phyloP scores from a whole-genome alignment of 2,329 filamentous ascomycete genomes.

The Phyllosticta capitalensis region DNA sequence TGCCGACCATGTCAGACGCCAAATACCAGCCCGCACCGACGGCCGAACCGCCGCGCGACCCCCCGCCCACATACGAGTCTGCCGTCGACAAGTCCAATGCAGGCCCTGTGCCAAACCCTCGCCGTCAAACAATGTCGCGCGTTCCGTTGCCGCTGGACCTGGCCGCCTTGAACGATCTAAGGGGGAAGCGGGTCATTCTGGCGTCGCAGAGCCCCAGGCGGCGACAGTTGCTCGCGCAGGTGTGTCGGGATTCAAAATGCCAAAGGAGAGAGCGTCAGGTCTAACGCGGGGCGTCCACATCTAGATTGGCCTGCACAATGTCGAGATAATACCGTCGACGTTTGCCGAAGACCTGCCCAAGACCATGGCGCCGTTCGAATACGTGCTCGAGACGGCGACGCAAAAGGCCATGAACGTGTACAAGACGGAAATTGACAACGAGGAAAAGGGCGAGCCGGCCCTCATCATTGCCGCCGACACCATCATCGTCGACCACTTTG shows the following conservation, averaged over 20 bases:
- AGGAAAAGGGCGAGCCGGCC: constrained; percentile 57
- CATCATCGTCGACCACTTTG: constrained; percentile 66
- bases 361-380: constrained; percentile 70
- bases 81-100: constrained; percentile 16
- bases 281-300: neutral
- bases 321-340: constrained; percentile 77
- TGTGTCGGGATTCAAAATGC: constrained; percentile 25
- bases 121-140: constrained; percentile 34
- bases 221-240: constrained; percentile 67
- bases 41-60: constrained; percentile 17
- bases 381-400: constrained; percentile 77
- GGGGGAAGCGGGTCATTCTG: constrained; percentile 73
- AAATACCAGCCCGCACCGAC: constrained; percentile 17
- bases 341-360: constrained; percentile 83
- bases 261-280: constrained; percentile 11
- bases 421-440: constrained; percentile 46
- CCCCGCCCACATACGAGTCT: constrained; percentile 36
- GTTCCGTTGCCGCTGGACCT: constrained; percentile 63
- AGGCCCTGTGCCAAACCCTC: constrained; percentile 15
- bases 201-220: constrained; percentile 83
- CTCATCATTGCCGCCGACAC: constrained; percentile 89
- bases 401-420: constrained; percentile 76
- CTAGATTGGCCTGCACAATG: constrained; percentile 66
- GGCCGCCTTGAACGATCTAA: constrained; percentile 67
- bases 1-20: constrained; percentile 4